These are phyloP conservation scores for Coemansia sp. DNA, from an alignment of 192 early-diverging fungal genomes.

Conservation along the genomic window DNA sequence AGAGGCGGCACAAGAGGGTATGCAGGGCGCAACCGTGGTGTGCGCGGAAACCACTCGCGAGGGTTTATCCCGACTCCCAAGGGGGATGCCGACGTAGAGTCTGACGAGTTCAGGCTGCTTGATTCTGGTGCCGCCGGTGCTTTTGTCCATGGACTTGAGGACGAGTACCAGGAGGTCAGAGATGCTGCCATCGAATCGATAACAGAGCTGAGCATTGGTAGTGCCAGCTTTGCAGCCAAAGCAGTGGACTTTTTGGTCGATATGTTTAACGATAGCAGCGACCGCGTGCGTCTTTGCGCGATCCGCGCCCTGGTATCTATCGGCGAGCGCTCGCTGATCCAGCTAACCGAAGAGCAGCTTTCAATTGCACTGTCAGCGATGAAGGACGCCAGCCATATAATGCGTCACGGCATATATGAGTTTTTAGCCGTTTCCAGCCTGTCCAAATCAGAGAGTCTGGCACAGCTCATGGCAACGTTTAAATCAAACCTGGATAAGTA, in stretches of 20 bases:
- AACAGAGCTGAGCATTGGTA: slow-evolving; percentile 72
- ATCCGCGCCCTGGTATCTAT: slow-evolving; percentile 76
- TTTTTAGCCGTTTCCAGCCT: slow-evolving; percentile 66
- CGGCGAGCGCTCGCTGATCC: slow-evolving; percentile 58
- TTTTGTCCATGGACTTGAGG: slow-evolving; percentile 95
- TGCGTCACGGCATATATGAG: slow-evolving; percentile 72
- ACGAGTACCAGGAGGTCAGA: slow-evolving; percentile 89
- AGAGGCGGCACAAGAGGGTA: slow-evolving; percentile 28
- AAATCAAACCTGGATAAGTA: slow-evolving; percentile 65
- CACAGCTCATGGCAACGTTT: slow-evolving; percentile 62
- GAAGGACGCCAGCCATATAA: slow-evolving; percentile 68
- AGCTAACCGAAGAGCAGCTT: slow-evolving; percentile 74
- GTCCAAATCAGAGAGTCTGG: slow-evolving; percentile 43
- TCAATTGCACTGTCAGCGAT: slow-evolving; percentile 71
- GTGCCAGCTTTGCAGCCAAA: slow-evolving; percentile 67
- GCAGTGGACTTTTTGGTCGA: slow-evolving; percentile 86
- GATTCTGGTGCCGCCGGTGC: slow-evolving; percentile 88
- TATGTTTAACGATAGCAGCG: slow-evolving; percentile 97
- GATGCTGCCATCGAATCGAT: slow-evolving; percentile 87
- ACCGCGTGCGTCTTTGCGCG: slow-evolving; percentile 79
- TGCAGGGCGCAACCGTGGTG: slow-evolving; percentile 20
- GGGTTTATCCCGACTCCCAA: slow-evolving; percentile 62
- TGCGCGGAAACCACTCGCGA: slow-evolving; percentile 13
- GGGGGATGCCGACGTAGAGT: slow-evolving; percentile 70
- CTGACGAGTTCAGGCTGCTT: slow-evolving; percentile 67